Evolutionary conservation across 2,329 filamentous ascomycete species (phyloP).

Genomic region (Fusarium nurragi): DNA sequence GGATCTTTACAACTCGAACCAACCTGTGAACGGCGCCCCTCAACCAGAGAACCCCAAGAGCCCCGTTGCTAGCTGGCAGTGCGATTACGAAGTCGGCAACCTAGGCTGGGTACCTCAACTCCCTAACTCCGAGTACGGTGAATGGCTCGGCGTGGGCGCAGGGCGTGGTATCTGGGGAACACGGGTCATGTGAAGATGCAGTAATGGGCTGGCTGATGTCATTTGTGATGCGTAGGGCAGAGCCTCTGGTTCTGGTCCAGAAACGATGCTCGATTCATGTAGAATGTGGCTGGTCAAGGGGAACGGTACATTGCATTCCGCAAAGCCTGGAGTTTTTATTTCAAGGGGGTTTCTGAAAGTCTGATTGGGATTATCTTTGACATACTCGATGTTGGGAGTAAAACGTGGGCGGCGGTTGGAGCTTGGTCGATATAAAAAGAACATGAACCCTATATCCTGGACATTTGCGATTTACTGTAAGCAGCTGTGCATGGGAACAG

Average conservation of each 20-base stretch:
- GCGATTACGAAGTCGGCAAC: constrained; percentile 87
- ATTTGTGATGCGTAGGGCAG: constrained; percentile 20
- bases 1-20: constrained; percentile 79
- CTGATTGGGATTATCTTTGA: constrained; percentile 34
- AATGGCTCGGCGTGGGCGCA: constrained; percentile 86
- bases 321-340: constrained; percentile 43
- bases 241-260: constrained; percentile 9
- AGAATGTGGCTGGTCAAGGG: constrained; percentile 36
- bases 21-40: constrained; percentile 60
- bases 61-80: constrained; percentile 82
- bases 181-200: constrained; percentile 49
- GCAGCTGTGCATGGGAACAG: constrained; percentile 1
- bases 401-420: constrained; percentile 31
- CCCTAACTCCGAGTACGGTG: constrained; percentile 73
- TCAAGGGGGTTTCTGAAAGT: constrained; percentile 31
- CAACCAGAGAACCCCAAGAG: constrained; percentile 67
- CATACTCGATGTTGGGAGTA: constrained; percentile 33
- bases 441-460: constrained; percentile 27
- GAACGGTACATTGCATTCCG: constrained; percentile 43
- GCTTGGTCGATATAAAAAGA: constrained; percentile 30
- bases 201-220: constrained; percentile 29
- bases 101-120: constrained; percentile 83
- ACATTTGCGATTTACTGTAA: background rate
- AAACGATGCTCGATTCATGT: constrained; percentile 37
- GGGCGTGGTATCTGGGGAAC: constrained; percentile 86